Evolutionary conservation across 1,284 basidiomycete genomes (phyloP).

Genomic region (Taiwanofungus camphoratus): DNA sequence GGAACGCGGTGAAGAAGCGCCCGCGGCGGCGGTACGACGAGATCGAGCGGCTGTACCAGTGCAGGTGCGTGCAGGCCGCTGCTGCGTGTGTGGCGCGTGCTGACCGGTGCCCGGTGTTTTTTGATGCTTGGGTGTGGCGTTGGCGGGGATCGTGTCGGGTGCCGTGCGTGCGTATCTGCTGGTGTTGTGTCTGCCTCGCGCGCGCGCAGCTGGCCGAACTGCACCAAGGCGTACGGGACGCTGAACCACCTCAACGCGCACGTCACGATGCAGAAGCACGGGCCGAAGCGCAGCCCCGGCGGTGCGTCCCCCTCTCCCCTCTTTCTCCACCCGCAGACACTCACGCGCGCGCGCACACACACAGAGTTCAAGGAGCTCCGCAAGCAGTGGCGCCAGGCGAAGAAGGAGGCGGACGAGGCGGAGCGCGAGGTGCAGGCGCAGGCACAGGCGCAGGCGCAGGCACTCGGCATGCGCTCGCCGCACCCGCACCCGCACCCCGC

Average conservation of each 20-base stretch:
- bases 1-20: constrained; percentile 76
- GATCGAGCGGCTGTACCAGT: constrained; percentile 88
- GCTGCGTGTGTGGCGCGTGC: background rate
- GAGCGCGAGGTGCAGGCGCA: constrained; percentile 16
- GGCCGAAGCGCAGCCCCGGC: constrained; percentile 74
- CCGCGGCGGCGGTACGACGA: constrained; percentile 83
- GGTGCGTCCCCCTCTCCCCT: constrained; percentile 43
- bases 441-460: constrained; percentile 7
- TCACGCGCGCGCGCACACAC: constrained; percentile 9
- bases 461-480: constrained; percentile 6
- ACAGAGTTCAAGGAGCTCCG: constrained; percentile 96
- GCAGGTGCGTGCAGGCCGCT: constrained; percentile 31
- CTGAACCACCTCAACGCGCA: constrained; percentile 91
- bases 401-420: constrained; percentile 59
- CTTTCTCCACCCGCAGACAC: background rate
- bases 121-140: too few relatives aligned
- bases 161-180: too few relatives aligned
- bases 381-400: constrained; percentile 91
- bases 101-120: background rate
- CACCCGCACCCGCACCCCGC: constrained; percentile 6
- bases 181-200: background rate
- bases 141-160: too few relatives aligned
- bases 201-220: constrained; percentile 61
- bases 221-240: constrained; percentile 82
- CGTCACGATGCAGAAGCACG: constrained; percentile 91